These are phyloP conservation scores for Neonectria magnoliae DNA, from an alignment of 2,329 filamentous ascomycete species.

Conservation along the genomic window DNA sequence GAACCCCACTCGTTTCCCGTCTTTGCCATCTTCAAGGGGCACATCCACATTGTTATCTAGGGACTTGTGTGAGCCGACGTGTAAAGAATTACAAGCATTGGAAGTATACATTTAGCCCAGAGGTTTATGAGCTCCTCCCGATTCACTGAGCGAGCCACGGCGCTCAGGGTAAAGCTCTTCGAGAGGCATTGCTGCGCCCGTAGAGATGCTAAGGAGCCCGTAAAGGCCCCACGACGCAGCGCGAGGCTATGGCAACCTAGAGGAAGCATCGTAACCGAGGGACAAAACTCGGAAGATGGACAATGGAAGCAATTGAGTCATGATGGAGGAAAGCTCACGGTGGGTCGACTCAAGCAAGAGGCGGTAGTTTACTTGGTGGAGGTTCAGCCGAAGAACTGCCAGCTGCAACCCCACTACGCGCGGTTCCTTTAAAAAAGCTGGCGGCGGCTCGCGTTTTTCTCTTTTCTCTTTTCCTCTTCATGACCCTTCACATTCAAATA, in stretches of 20 bases:
- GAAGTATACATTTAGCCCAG: conserved; percentile 46
- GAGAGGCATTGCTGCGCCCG: conserved; percentile 30
- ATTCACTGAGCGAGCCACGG: conserved; percentile 25
- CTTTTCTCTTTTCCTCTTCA: conserved; percentile 68
- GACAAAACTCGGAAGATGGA: conserved; percentile 1
- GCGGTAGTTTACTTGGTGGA: conserved; percentile 6
- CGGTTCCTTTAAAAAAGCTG: conserved; percentile 51
- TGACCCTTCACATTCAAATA: conserved; percentile 99
- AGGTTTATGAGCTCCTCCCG: conserved; percentile 39
- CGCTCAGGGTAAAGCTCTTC: conserved; percentile 38
- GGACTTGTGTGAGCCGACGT: neutral
- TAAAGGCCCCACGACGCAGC: conserved; percentile 28
- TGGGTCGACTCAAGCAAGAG: conserved; percentile 31
- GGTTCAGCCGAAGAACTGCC: conserved; percentile 44
- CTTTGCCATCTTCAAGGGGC: conserved; percentile 27
- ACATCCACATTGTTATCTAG: conserved; percentile 44
- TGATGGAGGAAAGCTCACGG: conserved; percentile 24
- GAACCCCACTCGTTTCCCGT: conserved; percentile 65
- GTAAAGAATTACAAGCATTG: neutral
- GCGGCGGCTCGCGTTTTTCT: conserved; percentile 44
- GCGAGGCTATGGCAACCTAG: conserved; percentile 37
- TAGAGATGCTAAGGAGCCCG: conserved; percentile 15
- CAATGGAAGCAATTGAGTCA: conserved; percentile 35
- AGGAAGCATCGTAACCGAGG: conserved; percentile 38
- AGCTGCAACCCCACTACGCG: conserved; percentile 35